phyloP scores from a whole-genome alignment of 1,284 basidiomycete genomes.

The Puccinia sorghi region DNA sequence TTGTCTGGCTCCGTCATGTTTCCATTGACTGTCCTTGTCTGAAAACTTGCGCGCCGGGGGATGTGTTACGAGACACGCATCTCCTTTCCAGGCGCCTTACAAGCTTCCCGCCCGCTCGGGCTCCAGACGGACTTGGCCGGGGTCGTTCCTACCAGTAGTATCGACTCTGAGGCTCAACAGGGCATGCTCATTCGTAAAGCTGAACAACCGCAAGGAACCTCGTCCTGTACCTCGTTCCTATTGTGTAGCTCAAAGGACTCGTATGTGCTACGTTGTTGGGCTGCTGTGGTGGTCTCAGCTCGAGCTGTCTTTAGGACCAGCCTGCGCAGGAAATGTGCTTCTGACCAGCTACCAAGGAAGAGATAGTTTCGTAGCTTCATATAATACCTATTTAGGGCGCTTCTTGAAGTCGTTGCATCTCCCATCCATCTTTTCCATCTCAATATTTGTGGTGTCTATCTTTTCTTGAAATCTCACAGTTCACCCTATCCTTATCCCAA shows the following conservation, averaged over 20 bases:
- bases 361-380: not conserved
- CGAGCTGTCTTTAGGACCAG: not conserved
- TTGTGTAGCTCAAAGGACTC: not conserved
- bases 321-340: not conserved
- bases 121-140: no score
- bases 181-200: not conserved
- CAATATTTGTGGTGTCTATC: not conserved
- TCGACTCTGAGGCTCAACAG: not conserved
- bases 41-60: no score
- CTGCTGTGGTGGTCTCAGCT: not conserved
- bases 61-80: no score
- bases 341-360: not conserved
- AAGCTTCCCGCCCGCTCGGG: no score
- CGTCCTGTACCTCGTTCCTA: not conserved
- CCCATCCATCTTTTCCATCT: not conserved
- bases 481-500: not conserved
- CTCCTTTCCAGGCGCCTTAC: no score
- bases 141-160: no score
- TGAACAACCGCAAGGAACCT: not conserved
- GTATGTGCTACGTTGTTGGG: not conserved
- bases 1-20: no score
- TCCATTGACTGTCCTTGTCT: no score
- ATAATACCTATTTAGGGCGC: not conserved
- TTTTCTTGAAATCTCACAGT: slow-evolving; percentile 1
- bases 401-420: not conserved